Evolutionary conservation across 208 protist species (phyloP).

Genomic region (Trypanosoma cruzi): DNA sequence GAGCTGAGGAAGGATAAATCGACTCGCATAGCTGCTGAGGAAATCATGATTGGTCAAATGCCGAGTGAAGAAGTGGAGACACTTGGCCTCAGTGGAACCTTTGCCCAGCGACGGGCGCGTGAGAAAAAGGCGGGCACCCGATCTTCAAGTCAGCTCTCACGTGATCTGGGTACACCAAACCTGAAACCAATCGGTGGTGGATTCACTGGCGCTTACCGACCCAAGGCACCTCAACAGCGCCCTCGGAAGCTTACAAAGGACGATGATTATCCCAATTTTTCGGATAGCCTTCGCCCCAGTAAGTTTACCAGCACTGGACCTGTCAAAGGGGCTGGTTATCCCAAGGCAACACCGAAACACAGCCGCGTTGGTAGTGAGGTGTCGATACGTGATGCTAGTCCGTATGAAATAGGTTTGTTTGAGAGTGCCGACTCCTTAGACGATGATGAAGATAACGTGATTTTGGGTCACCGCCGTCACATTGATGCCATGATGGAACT

Average conservation of each 20-base stretch:
- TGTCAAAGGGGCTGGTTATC: slow-evolving; percentile 10
- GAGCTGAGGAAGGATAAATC: slow-evolving; percentile 93
- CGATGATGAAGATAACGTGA: slow-evolving; percentile 91
- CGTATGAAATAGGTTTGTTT: slow-evolving; percentile 47
- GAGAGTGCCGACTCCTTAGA: slow-evolving; percentile 83
- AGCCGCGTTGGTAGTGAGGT: slow-evolving; percentile 40
- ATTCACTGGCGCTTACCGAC: slow-evolving; percentile 34
- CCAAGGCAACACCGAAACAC: slow-evolving; percentile 34
- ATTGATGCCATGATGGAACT: slow-evolving; percentile 95
- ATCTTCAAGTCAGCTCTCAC: slow-evolving; percentile 61
- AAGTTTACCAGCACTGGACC: slow-evolving; percentile 21
- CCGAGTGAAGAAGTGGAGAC: slow-evolving; percentile 87
- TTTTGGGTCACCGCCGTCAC: slow-evolving; percentile 89
- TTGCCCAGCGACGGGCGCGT: slow-evolving; percentile 82
- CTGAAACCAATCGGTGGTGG: slow-evolving; percentile 31
- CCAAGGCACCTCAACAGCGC: slow-evolving; percentile 32
- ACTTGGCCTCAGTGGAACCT: slow-evolving; percentile 68
- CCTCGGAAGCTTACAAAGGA: slow-evolving; percentile 21
- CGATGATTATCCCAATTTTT: slow-evolving; percentile 39
- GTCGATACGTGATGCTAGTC: slow-evolving; percentile 33
- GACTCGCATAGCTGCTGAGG: slow-evolving; percentile 70
- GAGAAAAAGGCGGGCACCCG: slow-evolving; percentile 45
- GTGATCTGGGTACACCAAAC: slow-evolving; percentile 60
- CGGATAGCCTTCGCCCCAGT: slow-evolving; percentile 34
- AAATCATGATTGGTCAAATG: slow-evolving; percentile 94